Evolutionary conservation across 371 early-diverging fungal species (phyloP).

Genomic region (Zychaea mexicana): DNA sequence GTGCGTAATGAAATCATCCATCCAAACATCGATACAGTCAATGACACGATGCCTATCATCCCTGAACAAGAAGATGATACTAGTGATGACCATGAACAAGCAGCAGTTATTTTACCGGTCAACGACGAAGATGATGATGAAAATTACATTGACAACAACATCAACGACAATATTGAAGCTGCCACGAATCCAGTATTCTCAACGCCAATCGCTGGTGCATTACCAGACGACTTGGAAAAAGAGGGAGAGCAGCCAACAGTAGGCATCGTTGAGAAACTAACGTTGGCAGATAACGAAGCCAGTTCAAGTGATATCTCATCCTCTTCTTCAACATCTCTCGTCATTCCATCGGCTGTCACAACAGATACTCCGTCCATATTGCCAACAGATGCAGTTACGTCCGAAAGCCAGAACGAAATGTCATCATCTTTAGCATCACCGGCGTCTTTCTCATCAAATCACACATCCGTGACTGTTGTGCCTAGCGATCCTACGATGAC

Average conservation of each 20-base stretch:
- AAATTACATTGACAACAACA: not conserved
- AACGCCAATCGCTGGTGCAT: not conserved
- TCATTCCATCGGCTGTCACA: not conserved
- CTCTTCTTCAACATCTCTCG: not conserved
- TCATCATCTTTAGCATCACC: too few species aligned
- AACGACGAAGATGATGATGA: not conserved
- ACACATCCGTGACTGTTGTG: too few species aligned
- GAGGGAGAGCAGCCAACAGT: not conserved
- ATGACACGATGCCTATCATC: conserved; percentile 22
- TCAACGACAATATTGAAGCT: not conserved
- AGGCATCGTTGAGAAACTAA: not conserved
- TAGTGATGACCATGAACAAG: not conserved
- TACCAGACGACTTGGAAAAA: not conserved
- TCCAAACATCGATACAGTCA: conserved; percentile 27
- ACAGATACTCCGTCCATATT: not conserved
- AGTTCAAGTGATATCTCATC: not conserved
- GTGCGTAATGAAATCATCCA: conserved; percentile 41
- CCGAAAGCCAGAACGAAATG: too few species aligned
- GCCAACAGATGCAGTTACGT: not conserved
- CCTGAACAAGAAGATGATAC: conserved; percentile 14
- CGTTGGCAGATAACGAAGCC: not conserved
- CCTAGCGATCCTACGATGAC: not conserved
- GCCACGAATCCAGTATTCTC: not conserved
- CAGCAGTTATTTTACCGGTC: not conserved
- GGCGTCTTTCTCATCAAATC: too few species aligned